These are phyloP conservation scores for Mesotaenium endlicherianum DNA, from an alignment of 139 green algal genomes.

Conservation along the genomic window DNA sequence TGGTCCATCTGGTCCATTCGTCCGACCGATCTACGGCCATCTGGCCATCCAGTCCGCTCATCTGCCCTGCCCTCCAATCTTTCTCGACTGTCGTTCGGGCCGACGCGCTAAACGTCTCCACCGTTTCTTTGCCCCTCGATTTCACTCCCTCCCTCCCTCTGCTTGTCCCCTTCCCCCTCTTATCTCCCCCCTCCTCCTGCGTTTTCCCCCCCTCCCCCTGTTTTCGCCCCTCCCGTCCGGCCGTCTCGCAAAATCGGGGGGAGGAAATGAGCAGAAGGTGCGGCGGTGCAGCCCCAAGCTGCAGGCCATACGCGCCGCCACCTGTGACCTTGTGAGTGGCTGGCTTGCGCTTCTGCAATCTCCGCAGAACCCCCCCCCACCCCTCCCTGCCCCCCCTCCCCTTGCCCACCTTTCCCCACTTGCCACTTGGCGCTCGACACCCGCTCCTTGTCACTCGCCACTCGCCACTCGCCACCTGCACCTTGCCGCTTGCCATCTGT, in stretches of 20 bases:
- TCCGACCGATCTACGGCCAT: too few relatives aligned
- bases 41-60: too few relatives aligned
- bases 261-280: conserved; percentile 16
- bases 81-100: neutral
- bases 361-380: too few relatives aligned
- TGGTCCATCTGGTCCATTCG: too few relatives aligned
- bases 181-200: neutral
- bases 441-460: too few relatives aligned
- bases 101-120: neutral
- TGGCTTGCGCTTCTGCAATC: neutral
- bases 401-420: too few relatives aligned
- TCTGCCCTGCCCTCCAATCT: too few relatives aligned
- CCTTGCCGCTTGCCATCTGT: too few relatives aligned
- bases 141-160: neutral
- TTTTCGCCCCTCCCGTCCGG: neutral
- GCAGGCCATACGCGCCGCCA: conserved; percentile 51
- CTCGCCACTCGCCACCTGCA: too few relatives aligned
- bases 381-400: too few relatives aligned
- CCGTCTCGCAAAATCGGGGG: neutral
- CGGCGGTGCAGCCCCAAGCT: conserved; percentile 50
- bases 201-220: neutral
- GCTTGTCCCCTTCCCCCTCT: neutral
- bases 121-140: neutral
- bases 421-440: too few relatives aligned
- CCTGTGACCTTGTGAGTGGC: conserved; percentile 41